Evolutionary conservation across 495 filamentous ascomycete species (phyloP).

Genomic region (Xylaria sp.): DNA sequence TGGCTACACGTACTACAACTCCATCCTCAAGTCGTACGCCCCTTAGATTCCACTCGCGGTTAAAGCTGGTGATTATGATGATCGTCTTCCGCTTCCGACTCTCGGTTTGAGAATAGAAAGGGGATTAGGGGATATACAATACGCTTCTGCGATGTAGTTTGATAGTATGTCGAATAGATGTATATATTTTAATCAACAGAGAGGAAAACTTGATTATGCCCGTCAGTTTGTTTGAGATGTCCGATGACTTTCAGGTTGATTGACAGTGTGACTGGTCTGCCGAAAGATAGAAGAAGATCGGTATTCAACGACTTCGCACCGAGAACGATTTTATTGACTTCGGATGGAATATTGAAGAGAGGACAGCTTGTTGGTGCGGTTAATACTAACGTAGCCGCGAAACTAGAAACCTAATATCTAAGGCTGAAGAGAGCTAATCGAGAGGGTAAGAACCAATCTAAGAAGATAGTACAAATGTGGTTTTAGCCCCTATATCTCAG

Average conservation of each 20-base stretch:
- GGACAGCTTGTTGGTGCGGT: no score
- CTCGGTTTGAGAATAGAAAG: background rate
- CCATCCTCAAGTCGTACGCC: constrained; percentile 25
- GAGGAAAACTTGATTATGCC: background rate
- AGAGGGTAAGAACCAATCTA: background rate
- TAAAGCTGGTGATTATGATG: background rate
- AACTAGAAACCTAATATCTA: background rate
- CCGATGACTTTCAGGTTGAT: background rate
- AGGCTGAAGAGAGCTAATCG: background rate
- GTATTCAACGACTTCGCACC: background rate
- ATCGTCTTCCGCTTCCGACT: background rate
- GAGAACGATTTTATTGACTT: background rate
- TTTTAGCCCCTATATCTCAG: background rate
- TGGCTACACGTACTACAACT: constrained; percentile 51
- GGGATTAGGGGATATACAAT: background rate
- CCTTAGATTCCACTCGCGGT: background rate
- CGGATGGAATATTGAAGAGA: no score
- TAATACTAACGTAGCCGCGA: no score
- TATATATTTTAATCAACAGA: no score
- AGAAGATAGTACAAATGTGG: background rate
- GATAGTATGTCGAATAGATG: background rate
- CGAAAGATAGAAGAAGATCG: background rate
- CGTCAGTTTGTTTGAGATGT: background rate
- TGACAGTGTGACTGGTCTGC: background rate
- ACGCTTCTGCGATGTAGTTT: constrained; percentile 5